These are phyloP conservation scores for Malus hybrid DNA, from an alignment of 331 rosid species.

Conservation along the genomic window DNA sequence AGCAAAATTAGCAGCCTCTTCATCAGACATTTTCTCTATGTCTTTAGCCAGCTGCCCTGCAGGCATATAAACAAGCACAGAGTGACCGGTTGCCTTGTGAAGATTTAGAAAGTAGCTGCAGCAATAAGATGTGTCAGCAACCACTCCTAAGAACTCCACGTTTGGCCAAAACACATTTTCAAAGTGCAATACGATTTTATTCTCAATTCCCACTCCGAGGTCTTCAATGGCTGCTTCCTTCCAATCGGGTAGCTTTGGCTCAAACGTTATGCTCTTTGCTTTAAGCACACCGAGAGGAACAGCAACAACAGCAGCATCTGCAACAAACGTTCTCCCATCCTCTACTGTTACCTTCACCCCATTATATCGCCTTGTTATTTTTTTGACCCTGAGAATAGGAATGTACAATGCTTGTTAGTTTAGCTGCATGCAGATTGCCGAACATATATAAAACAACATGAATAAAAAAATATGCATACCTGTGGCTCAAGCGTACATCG, in stretches of 20 bases:
- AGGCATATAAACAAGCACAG: slow-evolving; percentile 98
- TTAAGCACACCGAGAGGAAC: slow-evolving; percentile 96
- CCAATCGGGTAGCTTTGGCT: slow-evolving; percentile 98
- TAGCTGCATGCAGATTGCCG: slow-evolving; percentile 4
- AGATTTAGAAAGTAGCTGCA: slow-evolving; percentile 99
- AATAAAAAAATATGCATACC: slow-evolving; percentile 28
- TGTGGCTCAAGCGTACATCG: slow-evolving; percentile 78
- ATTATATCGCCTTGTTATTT: slow-evolving; percentile 56
- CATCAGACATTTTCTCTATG: slow-evolving; percentile 97
- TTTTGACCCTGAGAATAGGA: slow-evolving; percentile 62
- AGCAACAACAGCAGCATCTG: slow-evolving; percentile 84
- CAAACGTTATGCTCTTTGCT: slow-evolving; percentile 64
- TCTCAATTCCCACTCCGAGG: slow-evolving; percentile 91
- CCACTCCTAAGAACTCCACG: slow-evolving; percentile 98
- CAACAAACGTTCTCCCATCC: slow-evolving; percentile 68
- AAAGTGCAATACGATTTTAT: slow-evolving; percentile 82
- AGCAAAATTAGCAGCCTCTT: slow-evolving; percentile 88
- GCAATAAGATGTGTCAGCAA: slow-evolving; percentile 79
- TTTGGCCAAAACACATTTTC: slow-evolving; percentile 96
- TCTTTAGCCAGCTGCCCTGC: slow-evolving; percentile 96
- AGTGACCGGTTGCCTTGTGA: slow-evolving; percentile 88
- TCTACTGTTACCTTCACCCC: slow-evolving; percentile 82
- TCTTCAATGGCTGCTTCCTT: slow-evolving; percentile 88
- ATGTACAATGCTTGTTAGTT: slow-evolving; percentile 4
- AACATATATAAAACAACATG: not conserved